These are phyloP conservation scores for Pseudocercospora fijiensis DNA, from an alignment of 2,329 filamentous ascomycete species.

Conservation along the genomic window DNA sequence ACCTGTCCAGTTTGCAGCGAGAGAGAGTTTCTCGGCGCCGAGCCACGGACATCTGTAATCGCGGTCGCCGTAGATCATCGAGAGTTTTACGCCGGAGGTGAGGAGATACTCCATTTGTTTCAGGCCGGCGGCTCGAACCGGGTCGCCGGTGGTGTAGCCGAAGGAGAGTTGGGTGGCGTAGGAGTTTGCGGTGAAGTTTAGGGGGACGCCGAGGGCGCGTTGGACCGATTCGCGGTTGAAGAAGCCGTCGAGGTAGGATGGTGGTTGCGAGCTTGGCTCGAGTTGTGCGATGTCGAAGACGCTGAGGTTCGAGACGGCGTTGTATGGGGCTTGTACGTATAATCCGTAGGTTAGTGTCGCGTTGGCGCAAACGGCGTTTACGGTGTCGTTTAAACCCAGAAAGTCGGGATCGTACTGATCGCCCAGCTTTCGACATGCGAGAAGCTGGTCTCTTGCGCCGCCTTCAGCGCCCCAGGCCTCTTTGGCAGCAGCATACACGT, in stretches of 20 bases:
- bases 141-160: constrained; percentile 24
- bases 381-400: constrained; percentile 39
- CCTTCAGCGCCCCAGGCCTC: constrained; percentile 47
- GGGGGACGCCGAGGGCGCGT: constrained; percentile 47
- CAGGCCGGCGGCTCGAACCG: constrained; percentile 22
- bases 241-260: constrained; percentile 40
- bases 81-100: constrained; percentile 27
- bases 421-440: constrained; percentile 51
- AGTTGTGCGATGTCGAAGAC: constrained; percentile 30
- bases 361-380: constrained; percentile 44
- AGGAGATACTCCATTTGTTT: constrained; percentile 33
- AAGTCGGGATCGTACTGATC: constrained; percentile 52
- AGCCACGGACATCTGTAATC: constrained; percentile 36
- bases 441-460: constrained; percentile 54
- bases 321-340: constrained; percentile 21
- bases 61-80: constrained; percentile 34
- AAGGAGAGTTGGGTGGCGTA: constrained; percentile 11
- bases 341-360: constrained; percentile 22
- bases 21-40: constrained; percentile 33
- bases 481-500: constrained; percentile 38
- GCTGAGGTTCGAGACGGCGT: constrained; percentile 18
- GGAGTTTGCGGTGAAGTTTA: constrained; percentile 46
- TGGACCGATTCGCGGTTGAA: constrained; percentile 49
- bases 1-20: constrained; percentile 31
- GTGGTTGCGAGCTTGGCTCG: constrained; percentile 27